Percentiles rank a stretch among this genome's conserved stretches.
These are phyloP conservation scores for Sclerotinia subarctica DNA, from an alignment of 2,329 filamentous ascomycete species.

Conservation along the genomic window DNA sequence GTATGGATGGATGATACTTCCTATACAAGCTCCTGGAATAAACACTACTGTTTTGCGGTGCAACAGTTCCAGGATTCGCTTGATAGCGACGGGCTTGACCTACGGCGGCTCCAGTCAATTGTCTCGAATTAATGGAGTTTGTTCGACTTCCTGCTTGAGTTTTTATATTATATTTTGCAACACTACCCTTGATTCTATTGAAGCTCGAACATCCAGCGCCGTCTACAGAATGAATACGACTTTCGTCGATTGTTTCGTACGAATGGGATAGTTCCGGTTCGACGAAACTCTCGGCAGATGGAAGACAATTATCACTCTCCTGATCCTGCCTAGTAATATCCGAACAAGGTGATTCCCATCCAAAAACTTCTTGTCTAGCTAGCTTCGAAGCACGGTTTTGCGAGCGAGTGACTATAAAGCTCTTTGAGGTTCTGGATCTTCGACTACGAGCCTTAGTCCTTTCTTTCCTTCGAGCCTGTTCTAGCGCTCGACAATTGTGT, in stretches of 20 bases:
- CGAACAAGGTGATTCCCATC: slow-evolving; percentile 24
- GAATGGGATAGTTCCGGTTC: background rate
- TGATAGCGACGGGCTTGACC: slow-evolving; percentile 26
- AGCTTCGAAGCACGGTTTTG: slow-evolving; percentile 26
- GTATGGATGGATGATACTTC: slow-evolving; percentile 11
- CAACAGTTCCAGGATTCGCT: slow-evolving; percentile 14
- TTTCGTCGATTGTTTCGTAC: background rate
- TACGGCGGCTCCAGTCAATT: slow-evolving; percentile 16
- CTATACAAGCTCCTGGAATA: slow-evolving; percentile 29
- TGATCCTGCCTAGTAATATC: slow-evolving; percentile 1
- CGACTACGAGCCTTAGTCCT: slow-evolving; percentile 22
- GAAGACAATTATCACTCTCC: background rate
- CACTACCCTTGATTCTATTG: slow-evolving; percentile 15
- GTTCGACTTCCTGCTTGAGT: background rate
- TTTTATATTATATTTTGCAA: slow-evolving; percentile 11
- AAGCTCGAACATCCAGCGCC: slow-evolving; percentile 26
- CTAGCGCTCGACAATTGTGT: slow-evolving; percentile 22
- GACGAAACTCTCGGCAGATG: background rate
- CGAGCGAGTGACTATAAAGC: slow-evolving; percentile 21
- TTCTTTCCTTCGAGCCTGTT: slow-evolving; percentile 27
- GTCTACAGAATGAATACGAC: slow-evolving; percentile 23
- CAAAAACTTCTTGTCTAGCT: slow-evolving; percentile 30
- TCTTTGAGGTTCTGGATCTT: slow-evolving; percentile 21
- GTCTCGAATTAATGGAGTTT: background rate
- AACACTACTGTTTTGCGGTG: slow-evolving; percentile 14